phyloP scores from a whole-genome alignment of 352 stramenopile genomes.

The Phytopythium aichiense region DNA sequence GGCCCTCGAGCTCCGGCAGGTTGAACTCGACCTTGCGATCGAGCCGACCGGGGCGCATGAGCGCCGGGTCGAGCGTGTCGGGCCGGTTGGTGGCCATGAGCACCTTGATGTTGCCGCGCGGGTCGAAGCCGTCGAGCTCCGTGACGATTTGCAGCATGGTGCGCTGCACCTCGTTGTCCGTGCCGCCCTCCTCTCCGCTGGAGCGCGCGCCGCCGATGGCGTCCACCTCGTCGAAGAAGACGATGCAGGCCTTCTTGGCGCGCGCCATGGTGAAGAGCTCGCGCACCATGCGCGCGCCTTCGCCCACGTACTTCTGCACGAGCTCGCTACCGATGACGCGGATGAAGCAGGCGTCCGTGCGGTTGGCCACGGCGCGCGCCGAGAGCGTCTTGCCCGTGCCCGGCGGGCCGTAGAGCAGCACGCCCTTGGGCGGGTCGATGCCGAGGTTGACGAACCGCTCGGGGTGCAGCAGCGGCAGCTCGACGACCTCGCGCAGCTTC shows the following conservation, averaged over 20 bases:
- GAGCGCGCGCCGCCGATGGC: slow-evolving; percentile 94
- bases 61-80: slow-evolving; percentile 95
- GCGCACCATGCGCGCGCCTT: slow-evolving; percentile 98
- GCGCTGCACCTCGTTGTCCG: slow-evolving; percentile 98
- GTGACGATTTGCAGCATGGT: slow-evolving; percentile 99
- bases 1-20: slow-evolving; percentile 97
- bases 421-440: slow-evolving; percentile 99
- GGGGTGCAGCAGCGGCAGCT: slow-evolving; percentile 97
- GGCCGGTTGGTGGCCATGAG: slow-evolving; percentile 98
- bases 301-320: slow-evolving; percentile 99
- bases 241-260: slow-evolving; percentile 97
- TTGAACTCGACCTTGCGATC: slow-evolving; percentile 99
- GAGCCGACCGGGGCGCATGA: slow-evolving; percentile 94
- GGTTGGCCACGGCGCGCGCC: slow-evolving; percentile 97
- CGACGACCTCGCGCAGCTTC: slow-evolving; percentile 98
- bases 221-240: slow-evolving; percentile 99
- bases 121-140: slow-evolving; percentile 98
- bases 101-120: slow-evolving; percentile 98
- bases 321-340: slow-evolving; percentile 98
- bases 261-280: slow-evolving; percentile 99
- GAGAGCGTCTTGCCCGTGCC: slow-evolving; percentile 98
- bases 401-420: slow-evolving; percentile 97
- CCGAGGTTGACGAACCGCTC: slow-evolving; percentile 98
- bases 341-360: slow-evolving; percentile 99
- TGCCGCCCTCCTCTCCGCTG: slow-evolving; percentile 90